Evolutionary conservation across 2,329 filamentous ascomycete species (phyloP).

Genomic region (Pseudogymnoascus sp.): DNA sequence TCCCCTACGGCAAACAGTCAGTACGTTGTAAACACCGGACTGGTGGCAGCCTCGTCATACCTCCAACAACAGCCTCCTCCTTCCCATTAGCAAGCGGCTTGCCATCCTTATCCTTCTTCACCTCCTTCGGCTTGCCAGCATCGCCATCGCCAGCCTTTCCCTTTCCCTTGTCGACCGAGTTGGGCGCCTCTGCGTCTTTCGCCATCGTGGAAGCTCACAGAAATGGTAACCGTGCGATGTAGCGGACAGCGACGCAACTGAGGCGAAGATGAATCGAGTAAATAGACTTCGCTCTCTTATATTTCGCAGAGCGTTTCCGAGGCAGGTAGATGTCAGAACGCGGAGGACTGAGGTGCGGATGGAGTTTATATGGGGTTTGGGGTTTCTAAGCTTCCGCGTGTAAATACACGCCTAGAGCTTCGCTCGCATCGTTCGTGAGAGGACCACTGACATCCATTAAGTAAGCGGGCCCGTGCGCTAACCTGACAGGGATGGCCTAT

Average conservation of each 20-base stretch:
- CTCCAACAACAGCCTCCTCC: conserved; percentile 57
- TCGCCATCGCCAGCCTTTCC: conserved; percentile 71
- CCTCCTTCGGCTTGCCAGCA: conserved; percentile 53
- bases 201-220: conserved; percentile 59
- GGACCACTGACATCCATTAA: conserved; percentile 1
- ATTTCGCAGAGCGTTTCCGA: neutral
- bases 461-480: conserved; percentile 10
- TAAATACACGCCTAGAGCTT: conserved; percentile 11
- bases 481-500: conserved; percentile 10
- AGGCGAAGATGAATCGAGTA: neutral
- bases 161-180: conserved; percentile 89
- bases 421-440: conserved; percentile 7
- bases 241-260: conserved; percentile 2
- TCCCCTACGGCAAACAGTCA: conserved; percentile 48
- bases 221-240: conserved; percentile 8
- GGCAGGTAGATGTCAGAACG: conserved; percentile 2
- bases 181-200: conserved; percentile 83
- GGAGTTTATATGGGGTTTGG: conserved; percentile 9
- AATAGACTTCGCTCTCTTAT: neutral
- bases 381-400: conserved; percentile 11
- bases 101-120: conserved; percentile 60
- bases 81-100: conserved; percentile 67
- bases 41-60: conserved; percentile 23
- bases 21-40: conserved; percentile 21
- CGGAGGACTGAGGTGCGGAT: conserved; percentile 2